Evolutionary conservation across 768 basidiomycete species (phyloP).

Genomic region (Cystobasidium onofrii): DNA sequence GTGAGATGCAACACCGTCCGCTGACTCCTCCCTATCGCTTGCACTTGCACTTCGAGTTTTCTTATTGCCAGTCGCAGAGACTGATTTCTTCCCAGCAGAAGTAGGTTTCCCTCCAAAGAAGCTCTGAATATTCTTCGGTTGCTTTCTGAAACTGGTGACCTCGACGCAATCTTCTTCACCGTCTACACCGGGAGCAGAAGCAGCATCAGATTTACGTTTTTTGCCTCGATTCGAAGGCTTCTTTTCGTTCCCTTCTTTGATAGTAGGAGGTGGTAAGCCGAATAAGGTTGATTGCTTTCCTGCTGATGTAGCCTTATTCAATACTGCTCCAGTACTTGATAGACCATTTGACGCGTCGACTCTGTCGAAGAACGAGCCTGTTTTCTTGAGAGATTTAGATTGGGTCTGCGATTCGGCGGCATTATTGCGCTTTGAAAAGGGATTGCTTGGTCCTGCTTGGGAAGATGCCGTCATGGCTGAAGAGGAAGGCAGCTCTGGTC

Average conservation of each 20-base stretch:
- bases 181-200: neutral
- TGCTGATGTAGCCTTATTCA: constrained; percentile 28
- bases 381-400: constrained; percentile 34
- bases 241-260: constrained; percentile 13
- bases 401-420: constrained; percentile 11
- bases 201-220: constrained; percentile 38
- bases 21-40: neutral
- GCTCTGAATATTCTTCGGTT: constrained; percentile 21
- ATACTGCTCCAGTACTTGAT: constrained; percentile 10
- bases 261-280: constrained; percentile 27
- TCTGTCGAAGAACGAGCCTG: constrained; percentile 41
- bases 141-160: neutral
- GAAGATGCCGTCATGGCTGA: neutral
- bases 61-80: neutral
- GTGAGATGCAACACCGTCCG: too few relatives aligned
- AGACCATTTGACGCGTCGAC: constrained; percentile 37
- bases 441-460: constrained; percentile 26
- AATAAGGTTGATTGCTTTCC: constrained; percentile 37
- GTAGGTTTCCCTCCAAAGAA: constrained; percentile 26
- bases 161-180: constrained; percentile 6
- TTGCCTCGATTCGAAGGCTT: constrained; percentile 19
- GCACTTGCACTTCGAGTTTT: neutral
- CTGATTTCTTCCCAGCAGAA: neutral
- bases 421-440: constrained; percentile 37
- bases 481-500: neutral